These are phyloP conservation scores for Umbelopsis sp. DNA, from an alignment of 371 early-diverging fungal genomes.

Conservation along the genomic window DNA sequence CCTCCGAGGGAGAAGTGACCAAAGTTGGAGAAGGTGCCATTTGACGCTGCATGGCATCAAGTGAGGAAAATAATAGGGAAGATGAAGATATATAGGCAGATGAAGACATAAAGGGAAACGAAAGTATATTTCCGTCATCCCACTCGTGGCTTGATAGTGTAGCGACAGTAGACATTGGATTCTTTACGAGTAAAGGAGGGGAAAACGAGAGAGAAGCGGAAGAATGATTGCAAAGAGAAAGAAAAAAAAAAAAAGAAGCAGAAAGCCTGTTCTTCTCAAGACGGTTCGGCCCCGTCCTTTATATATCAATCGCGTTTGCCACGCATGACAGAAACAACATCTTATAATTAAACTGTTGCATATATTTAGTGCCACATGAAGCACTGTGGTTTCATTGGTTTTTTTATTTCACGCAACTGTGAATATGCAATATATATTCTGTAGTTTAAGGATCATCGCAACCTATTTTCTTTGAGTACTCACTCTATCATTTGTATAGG, in stretches of 20 bases:
- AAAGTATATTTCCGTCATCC: neutral
- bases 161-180: constrained; percentile 2
- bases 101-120: neutral
- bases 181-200: neutral
- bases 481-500: too few relatives aligned
- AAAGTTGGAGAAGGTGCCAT: constrained; percentile 7
- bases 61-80: constrained; percentile 2
- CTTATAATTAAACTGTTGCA: too few relatives aligned
- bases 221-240: neutral
- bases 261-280: neutral
- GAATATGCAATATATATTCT: too few relatives aligned
- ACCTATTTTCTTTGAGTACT: too few relatives aligned
- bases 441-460: too few relatives aligned
- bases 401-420: too few relatives aligned
- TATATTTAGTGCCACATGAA: too few relatives aligned
- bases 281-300: constrained; percentile 6
- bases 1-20: neutral
- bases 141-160: neutral
- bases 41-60: constrained; percentile 1
- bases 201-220: neutral
- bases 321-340: constrained; percentile 3
- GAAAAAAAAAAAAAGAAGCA: constrained; percentile 1
- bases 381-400: too few relatives aligned
- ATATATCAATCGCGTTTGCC: neutral
- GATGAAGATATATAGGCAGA: neutral